Evolutionary conservation across 495 filamentous ascomycete species (phyloP).

Genomic region (Rhizodiscina lignyota): DNA sequence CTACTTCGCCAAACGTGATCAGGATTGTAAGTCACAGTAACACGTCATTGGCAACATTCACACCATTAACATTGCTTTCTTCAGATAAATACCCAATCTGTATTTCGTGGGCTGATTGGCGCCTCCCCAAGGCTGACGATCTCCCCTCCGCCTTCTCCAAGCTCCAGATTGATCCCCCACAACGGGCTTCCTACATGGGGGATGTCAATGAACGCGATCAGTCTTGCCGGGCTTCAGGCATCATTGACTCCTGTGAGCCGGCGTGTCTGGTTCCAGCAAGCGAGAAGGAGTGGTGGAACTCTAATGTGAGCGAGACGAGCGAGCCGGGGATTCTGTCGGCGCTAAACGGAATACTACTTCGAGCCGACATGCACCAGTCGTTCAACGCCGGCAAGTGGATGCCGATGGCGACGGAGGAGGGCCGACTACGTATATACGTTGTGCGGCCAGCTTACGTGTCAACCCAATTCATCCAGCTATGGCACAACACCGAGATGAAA

Average conservation of each 20-base stretch:
- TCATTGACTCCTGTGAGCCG: conserved; percentile 5
- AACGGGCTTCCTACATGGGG: conserved; percentile 3
- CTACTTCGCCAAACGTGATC: conserved; percentile 5
- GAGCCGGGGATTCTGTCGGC: conserved; percentile 4
- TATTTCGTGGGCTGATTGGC: conserved; percentile 6
- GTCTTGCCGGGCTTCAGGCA: conserved; percentile 3
- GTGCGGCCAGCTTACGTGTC: conserved; percentile 5
- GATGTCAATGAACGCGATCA: conserved; percentile 3
- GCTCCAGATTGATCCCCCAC: conserved; percentile 5
- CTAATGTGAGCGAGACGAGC: conserved; percentile 2
- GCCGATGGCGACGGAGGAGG: conserved; percentile 2
- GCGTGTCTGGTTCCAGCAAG: conserved; percentile 2
- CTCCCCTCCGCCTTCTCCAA: conserved; percentile 7
- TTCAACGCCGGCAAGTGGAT: conserved; percentile 4
- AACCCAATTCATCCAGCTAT: conserved; percentile 4
- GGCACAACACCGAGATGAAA: conserved; percentile 6
- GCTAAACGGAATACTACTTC: conserved; percentile 5
- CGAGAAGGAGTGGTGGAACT: conserved; percentile 4
- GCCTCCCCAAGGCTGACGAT: conserved; percentile 4
- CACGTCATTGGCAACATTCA: background rate
- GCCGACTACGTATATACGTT: conserved; percentile 3
- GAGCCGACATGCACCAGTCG: conserved; percentile 4
- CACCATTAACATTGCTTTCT: conserved; percentile 4
- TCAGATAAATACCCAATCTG: conserved; percentile 6
- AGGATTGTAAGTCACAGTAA: conserved; percentile 2